Percentiles rank a stretch among this genome's conserved stretches.
phyloP scores from a whole-genome alignment of 1,139 yeast genomes.

The Kodamaea alishanica region DNA sequence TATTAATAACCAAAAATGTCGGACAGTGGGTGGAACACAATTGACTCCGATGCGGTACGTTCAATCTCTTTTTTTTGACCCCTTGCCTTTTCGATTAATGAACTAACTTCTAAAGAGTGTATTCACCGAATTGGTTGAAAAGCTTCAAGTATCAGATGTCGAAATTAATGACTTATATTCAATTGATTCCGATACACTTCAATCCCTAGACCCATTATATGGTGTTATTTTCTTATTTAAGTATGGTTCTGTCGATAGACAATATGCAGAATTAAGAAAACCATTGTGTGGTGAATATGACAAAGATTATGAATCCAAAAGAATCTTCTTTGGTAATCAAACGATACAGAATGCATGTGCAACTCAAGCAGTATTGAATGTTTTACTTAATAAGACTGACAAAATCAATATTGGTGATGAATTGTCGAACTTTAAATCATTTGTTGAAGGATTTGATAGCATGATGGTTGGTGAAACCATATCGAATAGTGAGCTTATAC shows the following conservation, averaged over 20 bases:
- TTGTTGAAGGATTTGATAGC: slow-evolving; percentile 55
- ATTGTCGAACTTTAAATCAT: slow-evolving; percentile 46
- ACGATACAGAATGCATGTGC: slow-evolving; percentile 72
- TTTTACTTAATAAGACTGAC: slow-evolving; percentile 42
- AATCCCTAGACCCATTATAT: slow-evolving; percentile 42
- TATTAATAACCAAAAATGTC: slow-evolving; percentile 8
- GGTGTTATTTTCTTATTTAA: slow-evolving; percentile 67
- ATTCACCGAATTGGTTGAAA: slow-evolving; percentile 61
- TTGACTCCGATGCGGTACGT: slow-evolving; percentile 65
- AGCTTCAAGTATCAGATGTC: slow-evolving; percentile 52
- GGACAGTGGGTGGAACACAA: slow-evolving; percentile 57
- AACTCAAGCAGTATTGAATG: slow-evolving; percentile 69
- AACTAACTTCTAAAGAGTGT: slow-evolving; percentile 45
- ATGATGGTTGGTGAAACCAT: slow-evolving; percentile 62
- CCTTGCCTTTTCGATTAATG: not conserved
- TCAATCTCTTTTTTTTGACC: not conserved
- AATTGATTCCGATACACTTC: slow-evolving; percentile 48
- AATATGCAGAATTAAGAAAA: slow-evolving; percentile 20
- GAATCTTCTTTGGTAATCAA: slow-evolving; percentile 61
- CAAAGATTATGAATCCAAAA: slow-evolving; percentile 29
- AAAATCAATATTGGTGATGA: slow-evolving; percentile 49
- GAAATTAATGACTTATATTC: slow-evolving; percentile 61
- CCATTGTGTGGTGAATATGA: slow-evolving; percentile 50
- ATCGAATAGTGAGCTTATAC: slow-evolving; percentile 56
- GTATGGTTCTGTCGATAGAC: slow-evolving; percentile 43